These are phyloP conservation scores for Biscogniauxia sp. DNA, from an alignment of 2,329 filamentous ascomycete genomes.

Conservation along the genomic window DNA sequence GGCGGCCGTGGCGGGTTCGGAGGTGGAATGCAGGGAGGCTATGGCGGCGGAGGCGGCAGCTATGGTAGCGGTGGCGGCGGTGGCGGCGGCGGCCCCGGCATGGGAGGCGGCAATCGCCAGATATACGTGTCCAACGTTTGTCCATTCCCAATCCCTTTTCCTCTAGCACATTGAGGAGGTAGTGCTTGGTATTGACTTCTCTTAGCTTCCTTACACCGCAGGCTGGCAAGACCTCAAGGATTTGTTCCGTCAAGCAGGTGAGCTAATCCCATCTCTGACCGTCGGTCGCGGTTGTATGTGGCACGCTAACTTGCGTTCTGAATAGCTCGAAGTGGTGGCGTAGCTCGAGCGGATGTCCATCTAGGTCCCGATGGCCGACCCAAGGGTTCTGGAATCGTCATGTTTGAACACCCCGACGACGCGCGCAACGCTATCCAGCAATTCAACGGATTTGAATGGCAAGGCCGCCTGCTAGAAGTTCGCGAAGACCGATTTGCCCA, in stretches of 20 bases:
- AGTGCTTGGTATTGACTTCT: constrained; percentile 29
- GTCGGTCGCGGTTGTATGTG: neutral
- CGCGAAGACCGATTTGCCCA: constrained; percentile 92
- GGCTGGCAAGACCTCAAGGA: constrained; percentile 99
- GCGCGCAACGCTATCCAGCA: constrained; percentile 94
- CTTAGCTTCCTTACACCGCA: constrained; percentile 89
- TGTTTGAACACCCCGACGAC: constrained; percentile 92
- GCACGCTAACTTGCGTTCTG: constrained; percentile 16
- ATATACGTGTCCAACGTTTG: constrained; percentile 98
- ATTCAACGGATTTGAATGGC: constrained; percentile 99
- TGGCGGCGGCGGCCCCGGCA: constrained; percentile 46
- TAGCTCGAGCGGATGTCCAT: constrained; percentile 95
- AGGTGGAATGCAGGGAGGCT: constrained; percentile 48
- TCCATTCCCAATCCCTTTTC: constrained; percentile 46
- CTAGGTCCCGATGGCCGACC: constrained; percentile 86
- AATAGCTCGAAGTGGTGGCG: constrained; percentile 64
- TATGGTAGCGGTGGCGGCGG: constrained; percentile 47
- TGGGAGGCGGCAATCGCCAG: constrained; percentile 71
- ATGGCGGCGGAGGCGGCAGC: constrained; percentile 52
- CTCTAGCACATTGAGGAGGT: constrained; percentile 11
- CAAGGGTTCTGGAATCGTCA: constrained; percentile 95
- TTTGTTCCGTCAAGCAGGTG: constrained; percentile 96
- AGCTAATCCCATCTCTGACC: constrained; percentile 38
- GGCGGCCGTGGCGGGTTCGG: constrained; percentile 55
- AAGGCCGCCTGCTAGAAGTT: constrained; percentile 88